Conservation (phyloP, 78 protist species). For the Dictyostelium brefeldianum region DNA sequence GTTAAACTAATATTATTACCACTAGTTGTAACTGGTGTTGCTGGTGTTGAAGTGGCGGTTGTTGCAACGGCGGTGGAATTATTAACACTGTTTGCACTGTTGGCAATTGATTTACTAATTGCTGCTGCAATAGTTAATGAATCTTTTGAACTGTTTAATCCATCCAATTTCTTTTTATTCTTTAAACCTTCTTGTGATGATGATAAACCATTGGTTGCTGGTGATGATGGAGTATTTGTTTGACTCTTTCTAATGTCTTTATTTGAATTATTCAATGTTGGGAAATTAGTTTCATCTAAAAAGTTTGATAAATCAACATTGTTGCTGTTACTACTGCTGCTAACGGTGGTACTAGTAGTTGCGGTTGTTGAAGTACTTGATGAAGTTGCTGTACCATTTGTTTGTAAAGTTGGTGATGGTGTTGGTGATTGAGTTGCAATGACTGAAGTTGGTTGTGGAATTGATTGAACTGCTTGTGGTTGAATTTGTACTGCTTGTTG, state of each 20-base stretch:
- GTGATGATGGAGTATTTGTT: neutral
- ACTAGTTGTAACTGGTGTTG: neutral
- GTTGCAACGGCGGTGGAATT: too few relatives aligned
- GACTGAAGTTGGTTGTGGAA: conserved; percentile 10
- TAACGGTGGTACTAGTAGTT: conserved; percentile 16
- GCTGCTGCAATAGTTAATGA: neutral
- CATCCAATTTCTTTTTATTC: conserved; percentile 22
- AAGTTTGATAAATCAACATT: neutral
- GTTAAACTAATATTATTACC: neutral
- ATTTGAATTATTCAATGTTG: conserved; percentile 32
- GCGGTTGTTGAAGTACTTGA: neutral
- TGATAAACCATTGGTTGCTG: neutral
- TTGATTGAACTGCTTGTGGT: neutral
- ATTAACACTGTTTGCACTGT: too few relatives aligned
- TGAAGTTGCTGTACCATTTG: neutral
- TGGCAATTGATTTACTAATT: neutral
- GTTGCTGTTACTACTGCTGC: neutral
- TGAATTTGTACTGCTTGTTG: neutral
- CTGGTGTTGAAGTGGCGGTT: neutral
- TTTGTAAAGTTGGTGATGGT: conserved; percentile 5
- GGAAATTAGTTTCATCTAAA: conserved; percentile 70
- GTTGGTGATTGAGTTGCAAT: neutral
- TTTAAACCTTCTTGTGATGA: conserved; percentile 5
- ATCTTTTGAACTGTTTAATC: conserved; percentile 2
- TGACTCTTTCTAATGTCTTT: conserved; percentile 38